phyloP scores from a whole-genome alignment of 176 grass and related monocot genomes.

The Avena sativa region DNA sequence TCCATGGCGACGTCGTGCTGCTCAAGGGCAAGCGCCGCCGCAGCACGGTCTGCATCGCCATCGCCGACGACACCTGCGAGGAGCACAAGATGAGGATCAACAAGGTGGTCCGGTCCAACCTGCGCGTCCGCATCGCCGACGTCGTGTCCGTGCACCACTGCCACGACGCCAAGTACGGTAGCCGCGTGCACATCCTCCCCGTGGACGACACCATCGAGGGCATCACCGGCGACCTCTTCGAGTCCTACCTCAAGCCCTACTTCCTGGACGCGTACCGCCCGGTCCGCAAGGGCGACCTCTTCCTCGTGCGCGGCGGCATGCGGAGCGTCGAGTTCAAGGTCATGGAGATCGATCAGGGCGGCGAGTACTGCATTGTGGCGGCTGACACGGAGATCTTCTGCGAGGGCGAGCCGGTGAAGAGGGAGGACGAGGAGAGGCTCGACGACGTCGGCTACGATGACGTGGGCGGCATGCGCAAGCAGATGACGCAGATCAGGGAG shows the following conservation, averaged over 20 bases:
- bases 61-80: too few relatives aligned
- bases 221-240: too few relatives aligned
- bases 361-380: constrained; percentile 54
- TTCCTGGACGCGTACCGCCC: too few relatives aligned
- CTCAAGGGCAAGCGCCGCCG: too few relatives aligned
- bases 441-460: constrained; percentile 66
- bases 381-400: constrained; percentile 51
- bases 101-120: constrained; percentile 54
- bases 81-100: neutral
- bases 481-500: constrained; percentile 31
- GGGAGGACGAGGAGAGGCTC: neutral
- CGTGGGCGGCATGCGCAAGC: constrained; percentile 70
- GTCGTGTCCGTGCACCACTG: constrained; percentile 68
- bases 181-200: constrained; percentile 57
- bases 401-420: constrained; percentile 46
- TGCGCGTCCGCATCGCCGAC: constrained; percentile 65
- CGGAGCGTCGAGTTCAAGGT: too few relatives aligned
- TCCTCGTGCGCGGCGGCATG: too few relatives aligned
- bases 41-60: too few relatives aligned
- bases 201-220: constrained; percentile 56
- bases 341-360: constrained; percentile 35
- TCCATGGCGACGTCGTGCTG: too few relatives aligned
- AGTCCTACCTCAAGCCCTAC: too few relatives aligned
- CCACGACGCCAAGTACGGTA: constrained; percentile 54
- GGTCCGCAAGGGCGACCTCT: too few relatives aligned